Evolutionary conservation across 768 basidiomycete genomes (phyloP), one percentile per base, ranked within the genome.

Genomic region (Tremella yokohamensis): DNA sequence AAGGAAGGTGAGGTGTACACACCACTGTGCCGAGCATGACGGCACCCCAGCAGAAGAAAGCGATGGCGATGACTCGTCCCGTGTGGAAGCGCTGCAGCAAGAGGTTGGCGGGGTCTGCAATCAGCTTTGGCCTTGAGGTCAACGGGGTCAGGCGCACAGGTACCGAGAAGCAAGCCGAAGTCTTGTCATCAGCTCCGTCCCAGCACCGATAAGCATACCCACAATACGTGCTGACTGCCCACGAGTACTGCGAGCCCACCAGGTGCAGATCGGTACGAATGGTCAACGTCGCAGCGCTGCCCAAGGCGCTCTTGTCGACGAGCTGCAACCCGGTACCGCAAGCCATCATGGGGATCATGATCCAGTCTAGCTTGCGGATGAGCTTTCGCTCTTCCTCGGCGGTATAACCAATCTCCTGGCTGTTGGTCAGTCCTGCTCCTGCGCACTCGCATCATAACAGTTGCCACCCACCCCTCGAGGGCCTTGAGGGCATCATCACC

Each of bases 271-370:
- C 71, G 1, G 50, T 44, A 13, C 56, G 57, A 2, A 73, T 39
- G 20, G 63, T 64, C n/a, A 70, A 48, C 4, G 61, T 60, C 11
- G 71, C 71, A 2, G 71, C 65, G 2, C 63, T 63, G 8, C 64
- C 68, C 12, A 73, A 56, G 40, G 63, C 60, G 25, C 65, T 63
- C 56, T 73, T 70, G 63, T 68, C 69, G 42, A 63, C 58, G 7
- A 60, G 63, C 15, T 65, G 65, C 29, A 66, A 49, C 52, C 20
- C 20, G 11, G 25, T 13, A 15, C 13, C 29, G 25, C 29, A 38
- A 8, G 45, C 22, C 9, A 56, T 22, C 19, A 47, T 26, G 18
- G 54, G 54, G 15, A 56, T 13, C 16, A 56, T 25, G 18, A 49
- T 49, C 22, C 16, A 49, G 45, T 56, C 54, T 3, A 49, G 44